A percentile compares a stretch with the other conserved stretches of the same genome.
Evolutionary conservation across 441 rosid species (phyloP).

Genomic region (Sinapis alba): DNA sequence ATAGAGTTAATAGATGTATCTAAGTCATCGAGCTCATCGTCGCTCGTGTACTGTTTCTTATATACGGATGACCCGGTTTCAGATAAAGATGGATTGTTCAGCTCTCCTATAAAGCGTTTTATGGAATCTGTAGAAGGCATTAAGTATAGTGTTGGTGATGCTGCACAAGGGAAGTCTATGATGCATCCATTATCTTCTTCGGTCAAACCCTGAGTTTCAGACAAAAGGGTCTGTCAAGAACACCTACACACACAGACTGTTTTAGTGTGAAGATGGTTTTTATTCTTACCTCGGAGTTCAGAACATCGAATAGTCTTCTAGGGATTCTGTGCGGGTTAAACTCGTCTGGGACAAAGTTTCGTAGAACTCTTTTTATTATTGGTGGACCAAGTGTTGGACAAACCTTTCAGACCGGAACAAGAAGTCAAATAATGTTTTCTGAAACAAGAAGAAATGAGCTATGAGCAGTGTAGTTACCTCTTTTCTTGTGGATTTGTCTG

Average conservation of each 20-base stretch:
- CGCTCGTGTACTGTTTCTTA: constrained; percentile 73
- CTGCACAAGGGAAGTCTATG: constrained; percentile 59
- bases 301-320: constrained; percentile 59
- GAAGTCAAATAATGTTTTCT: background rate
- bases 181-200: constrained; percentile 52
- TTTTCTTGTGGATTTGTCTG: constrained; percentile 67
- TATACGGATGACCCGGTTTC: constrained; percentile 60
- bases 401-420: constrained; percentile 53
- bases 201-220: constrained; percentile 44
- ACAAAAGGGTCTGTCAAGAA: constrained; percentile 18
- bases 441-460: constrained; percentile 2
- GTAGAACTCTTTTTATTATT: constrained; percentile 68
- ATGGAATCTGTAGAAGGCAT: constrained; percentile 66
- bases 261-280: background rate
- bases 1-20: constrained; percentile 73
- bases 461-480: constrained; percentile 51
- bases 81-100: background rate
- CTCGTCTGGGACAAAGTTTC: constrained; percentile 87
- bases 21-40: constrained; percentile 83
- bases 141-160: constrained; percentile 58
- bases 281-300: constrained; percentile 71
- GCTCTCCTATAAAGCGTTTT: constrained; percentile 27
- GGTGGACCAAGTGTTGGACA: constrained; percentile 75
- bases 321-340: constrained; percentile 90
- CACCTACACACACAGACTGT: background rate